Base-by-base conservation (phyloP, 1,284 basidiomycete species). In the Moesziomyces sp. region DNA sequence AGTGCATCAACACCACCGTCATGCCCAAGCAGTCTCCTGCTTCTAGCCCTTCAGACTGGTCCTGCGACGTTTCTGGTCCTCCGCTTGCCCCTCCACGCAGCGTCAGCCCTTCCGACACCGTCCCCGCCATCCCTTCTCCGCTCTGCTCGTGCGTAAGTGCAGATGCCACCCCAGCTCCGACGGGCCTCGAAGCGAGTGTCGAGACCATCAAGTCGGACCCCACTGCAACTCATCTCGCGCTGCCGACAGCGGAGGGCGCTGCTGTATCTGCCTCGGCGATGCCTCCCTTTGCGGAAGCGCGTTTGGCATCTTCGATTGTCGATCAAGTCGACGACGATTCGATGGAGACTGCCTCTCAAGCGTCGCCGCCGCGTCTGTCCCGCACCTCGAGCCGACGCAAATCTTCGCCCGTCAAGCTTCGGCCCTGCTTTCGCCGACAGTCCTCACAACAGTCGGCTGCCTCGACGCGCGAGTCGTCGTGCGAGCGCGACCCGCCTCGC, bases 111-210 rank as follows among this genome's bases (percentile, higher is more conserved):
- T 74, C 72, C 43, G 80, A 83, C 23, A 82, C 79, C 1, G 70
- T 81, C 0, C 81, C 81, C 13, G 62, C 74, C 18, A 52, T 80
- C 2, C 74, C 79, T 13, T 82, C 80, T 14, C 81, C 81, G 3
- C 62, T 83, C n/a, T 78, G 69, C 51, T 71, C 68, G 10, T 77
- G 76, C 49, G 61, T 76, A 44, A 72, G 52, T 19, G 76, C 72
- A 13, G 71, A 74, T 14, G 45, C 9, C 16, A 6, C 7, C 9
- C 18, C 47, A 10, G 44, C 52, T 16, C 23, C 55, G 0, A 24
- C 48, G 18, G 65, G 49, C 16, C 50, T 76, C 19, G 74, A 76
- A 26, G 74, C 66, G 40, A 76, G 74, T 26, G 65, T 76, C 59
- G 74, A 77, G 55, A 74, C 74, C 24, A 53, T 74, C 56, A 57